Conservation (phyloP, 352 stramenopile genomes). For the Globisporangium nunn region DNA sequence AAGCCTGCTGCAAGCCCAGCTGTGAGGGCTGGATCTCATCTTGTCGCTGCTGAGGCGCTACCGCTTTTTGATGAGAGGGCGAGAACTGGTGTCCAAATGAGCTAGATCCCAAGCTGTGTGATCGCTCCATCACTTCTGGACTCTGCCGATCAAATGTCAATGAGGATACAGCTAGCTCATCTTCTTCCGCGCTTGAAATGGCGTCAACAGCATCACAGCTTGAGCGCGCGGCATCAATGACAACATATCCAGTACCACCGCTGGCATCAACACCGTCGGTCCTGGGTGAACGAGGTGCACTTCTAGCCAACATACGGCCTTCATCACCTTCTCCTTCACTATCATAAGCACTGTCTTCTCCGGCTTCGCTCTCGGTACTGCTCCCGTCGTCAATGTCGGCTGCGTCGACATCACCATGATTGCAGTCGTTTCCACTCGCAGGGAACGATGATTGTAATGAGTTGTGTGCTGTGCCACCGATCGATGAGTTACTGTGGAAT, state of each 20-base stretch:
- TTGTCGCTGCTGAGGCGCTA: neutral
- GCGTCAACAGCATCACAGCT: too few relatives aligned
- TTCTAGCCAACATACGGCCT: neutral
- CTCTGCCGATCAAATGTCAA: neutral
- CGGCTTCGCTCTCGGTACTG: neutral
- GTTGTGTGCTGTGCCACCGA: too few relatives aligned
- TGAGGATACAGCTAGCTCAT: neutral
- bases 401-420: neutral
- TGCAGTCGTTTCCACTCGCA: neutral
- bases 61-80: neutral
- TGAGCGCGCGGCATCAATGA: too few relatives aligned
- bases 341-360: neutral
- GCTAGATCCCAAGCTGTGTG: neutral
- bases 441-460: too few relatives aligned
- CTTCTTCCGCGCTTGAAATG: too few relatives aligned
- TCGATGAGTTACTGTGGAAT: too few relatives aligned
- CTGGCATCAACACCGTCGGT: neutral
- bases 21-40: neutral
- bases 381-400: neutral
- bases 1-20: neutral
- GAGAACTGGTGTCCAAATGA: neutral
- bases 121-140: neutral
- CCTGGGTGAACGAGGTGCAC: too few relatives aligned
- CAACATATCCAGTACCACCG: neutral
- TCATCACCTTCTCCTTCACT: neutral